Evolutionary conservation across 805 yeast genomes (phyloP).

Genomic region (Teunomyces panamensis): DNA sequence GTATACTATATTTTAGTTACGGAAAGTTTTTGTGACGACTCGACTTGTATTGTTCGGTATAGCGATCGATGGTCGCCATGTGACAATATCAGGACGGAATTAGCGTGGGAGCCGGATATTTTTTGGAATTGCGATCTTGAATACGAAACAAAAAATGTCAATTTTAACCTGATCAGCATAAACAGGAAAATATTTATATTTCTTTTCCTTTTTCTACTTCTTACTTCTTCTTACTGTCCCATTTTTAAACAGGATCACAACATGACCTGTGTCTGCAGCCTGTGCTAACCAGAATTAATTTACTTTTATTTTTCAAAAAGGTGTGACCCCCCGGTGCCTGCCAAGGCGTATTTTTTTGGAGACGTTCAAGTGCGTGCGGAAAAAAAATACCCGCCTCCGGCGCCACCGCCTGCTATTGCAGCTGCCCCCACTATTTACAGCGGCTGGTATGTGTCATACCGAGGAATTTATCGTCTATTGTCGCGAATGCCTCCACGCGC

Average conservation of each 20-base stretch:
- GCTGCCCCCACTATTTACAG: no score
- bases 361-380: no score
- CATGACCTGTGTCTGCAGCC: no score
- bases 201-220: no score
- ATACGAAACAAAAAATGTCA: neutral
- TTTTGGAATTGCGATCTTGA: neutral
- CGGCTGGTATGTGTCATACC: neutral
- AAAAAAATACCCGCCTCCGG: no score
- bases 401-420: no score
- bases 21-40: neutral
- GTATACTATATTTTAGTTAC: neutral
- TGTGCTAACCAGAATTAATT: no score
- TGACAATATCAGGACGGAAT: neutral
- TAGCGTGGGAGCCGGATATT: neutral
- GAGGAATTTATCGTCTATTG: neutral
- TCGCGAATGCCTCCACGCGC: neutral
- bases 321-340: no score
- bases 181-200: neutral
- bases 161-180: neutral
- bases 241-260: no score
- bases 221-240: no score
- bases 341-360: no score
- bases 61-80: neutral
- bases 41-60: neutral
- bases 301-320: no score